Conservation (phyloP, 2,329 filamentous ascomycete species). For the Ophiocordyceps sinensis region DNA sequence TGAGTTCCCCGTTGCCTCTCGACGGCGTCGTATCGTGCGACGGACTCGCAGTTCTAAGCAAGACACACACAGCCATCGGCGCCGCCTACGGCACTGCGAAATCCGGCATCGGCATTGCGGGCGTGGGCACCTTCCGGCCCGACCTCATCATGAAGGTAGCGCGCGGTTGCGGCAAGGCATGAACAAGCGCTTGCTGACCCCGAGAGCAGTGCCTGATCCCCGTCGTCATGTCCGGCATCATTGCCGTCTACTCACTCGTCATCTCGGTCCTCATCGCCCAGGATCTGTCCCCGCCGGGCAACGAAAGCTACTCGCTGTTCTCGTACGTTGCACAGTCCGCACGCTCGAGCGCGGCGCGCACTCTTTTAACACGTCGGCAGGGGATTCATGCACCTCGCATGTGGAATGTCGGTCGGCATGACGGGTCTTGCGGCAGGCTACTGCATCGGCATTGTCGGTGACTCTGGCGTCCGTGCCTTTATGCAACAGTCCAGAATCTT, state of each 20-base stretch:
- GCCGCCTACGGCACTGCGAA: conserved; percentile 82
- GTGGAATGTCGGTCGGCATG: conserved; percentile 80
- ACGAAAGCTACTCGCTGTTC: conserved; percentile 66
- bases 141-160: conserved; percentile 82
- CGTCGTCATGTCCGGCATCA: conserved; percentile 97
- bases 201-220: conserved; percentile 59
- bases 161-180: not conserved
- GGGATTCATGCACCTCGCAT: conserved; percentile 86
- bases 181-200: not conserved
- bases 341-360: not conserved
- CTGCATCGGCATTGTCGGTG: conserved; percentile 89
- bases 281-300: conserved; percentile 60
- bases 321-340: conserved; percentile 35
- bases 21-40: not conserved
- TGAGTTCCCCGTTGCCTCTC: conserved; percentile 26
- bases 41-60: conserved; percentile 4
- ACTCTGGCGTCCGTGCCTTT: conserved; percentile 84
- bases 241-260: conserved; percentile 94
- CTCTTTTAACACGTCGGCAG: conserved; percentile 24
- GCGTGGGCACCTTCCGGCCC: conserved; percentile 70
- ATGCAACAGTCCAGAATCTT: conserved; percentile 95
- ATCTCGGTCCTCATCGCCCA: conserved; percentile 91
- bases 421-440: conserved; percentile 91
- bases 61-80: conserved; percentile 36
- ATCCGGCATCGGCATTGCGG: conserved; percentile 76